Evolutionary conservation across 75 land plant genomes (phyloP).

Genomic region (Cunninghamia lanceolata): DNA sequence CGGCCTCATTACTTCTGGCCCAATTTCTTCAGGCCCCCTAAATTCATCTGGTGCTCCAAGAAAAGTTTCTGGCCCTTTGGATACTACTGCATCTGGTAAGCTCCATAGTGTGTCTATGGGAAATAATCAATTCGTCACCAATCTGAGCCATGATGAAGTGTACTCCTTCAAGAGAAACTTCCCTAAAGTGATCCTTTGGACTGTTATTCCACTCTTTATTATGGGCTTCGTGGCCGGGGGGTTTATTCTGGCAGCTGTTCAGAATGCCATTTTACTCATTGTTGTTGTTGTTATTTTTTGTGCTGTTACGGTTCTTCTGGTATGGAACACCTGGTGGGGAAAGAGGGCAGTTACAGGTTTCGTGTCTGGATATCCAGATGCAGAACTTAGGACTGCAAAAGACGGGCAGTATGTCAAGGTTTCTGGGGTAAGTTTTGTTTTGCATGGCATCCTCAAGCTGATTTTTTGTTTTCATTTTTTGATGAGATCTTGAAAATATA

Average conservation of each 20-base stretch:
- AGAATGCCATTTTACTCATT: conserved; percentile 40
- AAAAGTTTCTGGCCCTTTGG: conserved; percentile 43
- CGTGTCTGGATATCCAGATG: conserved; percentile 29
- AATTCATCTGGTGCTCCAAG: conserved; percentile 32
- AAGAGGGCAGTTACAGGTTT: conserved; percentile 33
- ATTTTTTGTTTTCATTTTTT: neutral
- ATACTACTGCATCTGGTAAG: conserved; percentile 11
- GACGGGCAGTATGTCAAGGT: conserved; percentile 58
- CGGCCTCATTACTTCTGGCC: conserved; percentile 50
- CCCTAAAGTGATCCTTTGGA: conserved; percentile 38
- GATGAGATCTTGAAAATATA: neutral
- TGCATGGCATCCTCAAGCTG: neutral
- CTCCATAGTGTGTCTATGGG: conserved; percentile 6
- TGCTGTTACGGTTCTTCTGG: conserved; percentile 24
- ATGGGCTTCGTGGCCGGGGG: conserved; percentile 54
- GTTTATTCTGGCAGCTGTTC: conserved; percentile 48
- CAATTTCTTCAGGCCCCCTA: conserved; percentile 42
- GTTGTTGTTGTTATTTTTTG: conserved; percentile 39
- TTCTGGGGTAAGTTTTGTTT: conserved; percentile 40
- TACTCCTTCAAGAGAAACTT: conserved; percentile 42
- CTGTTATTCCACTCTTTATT: conserved; percentile 41
- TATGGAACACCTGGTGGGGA: conserved; percentile 50
- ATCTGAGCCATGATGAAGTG: conserved; percentile 23
- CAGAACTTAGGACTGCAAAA: conserved; percentile 39
- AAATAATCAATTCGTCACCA: conserved; percentile 29